Conservation (phyloP, 805 yeast genomes). For the Metschnikowia henanensis region DNA sequence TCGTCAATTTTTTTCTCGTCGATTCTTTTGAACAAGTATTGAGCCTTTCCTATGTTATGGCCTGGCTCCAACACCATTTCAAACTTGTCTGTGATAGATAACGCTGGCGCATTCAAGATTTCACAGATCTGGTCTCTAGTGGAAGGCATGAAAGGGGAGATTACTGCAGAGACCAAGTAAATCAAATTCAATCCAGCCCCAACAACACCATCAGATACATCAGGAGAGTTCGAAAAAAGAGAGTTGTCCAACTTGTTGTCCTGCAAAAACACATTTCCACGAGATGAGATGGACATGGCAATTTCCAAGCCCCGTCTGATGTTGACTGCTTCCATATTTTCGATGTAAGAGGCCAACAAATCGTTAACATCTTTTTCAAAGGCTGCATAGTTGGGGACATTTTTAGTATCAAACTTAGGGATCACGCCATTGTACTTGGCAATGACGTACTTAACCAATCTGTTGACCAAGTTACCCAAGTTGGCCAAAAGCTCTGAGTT, state of each 20-base stretch:
- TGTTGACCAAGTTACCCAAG: slow-evolving; percentile 94
- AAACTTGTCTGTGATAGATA: slow-evolving; percentile 76
- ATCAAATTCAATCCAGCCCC: slow-evolving; percentile 89
- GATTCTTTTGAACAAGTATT: slow-evolving; percentile 88
- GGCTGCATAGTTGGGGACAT: slow-evolving; percentile 46
- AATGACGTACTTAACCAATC: slow-evolving; percentile 84
- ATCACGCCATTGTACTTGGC: slow-evolving; percentile 92
- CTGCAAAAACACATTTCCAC: slow-evolving; percentile 95
- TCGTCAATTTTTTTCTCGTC: slow-evolving; percentile 84
- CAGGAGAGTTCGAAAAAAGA: slow-evolving; percentile 72
- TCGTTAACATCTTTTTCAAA: slow-evolving; percentile 58
- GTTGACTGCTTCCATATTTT: slow-evolving; percentile 74
- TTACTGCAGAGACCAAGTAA: slow-evolving; percentile 78
- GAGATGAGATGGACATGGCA: slow-evolving; percentile 87
- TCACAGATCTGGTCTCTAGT: slow-evolving; percentile 67
- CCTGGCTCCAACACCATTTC: slow-evolving; percentile 69
- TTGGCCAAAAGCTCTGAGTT: slow-evolving; percentile 93
- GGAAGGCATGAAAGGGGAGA: slow-evolving; percentile 90
- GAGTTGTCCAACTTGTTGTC: slow-evolving; percentile 94
- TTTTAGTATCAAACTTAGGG: slow-evolving; percentile 58
- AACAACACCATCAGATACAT: slow-evolving; percentile 85
- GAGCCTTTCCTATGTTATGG: slow-evolving; percentile 88
- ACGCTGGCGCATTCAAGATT: slow-evolving; percentile 80
- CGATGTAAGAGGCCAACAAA: slow-evolving; percentile 60
- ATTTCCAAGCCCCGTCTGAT: slow-evolving; percentile 87